Conservation (phyloP, 306 rosid genomes). For the Trifolium dubium region DNA sequence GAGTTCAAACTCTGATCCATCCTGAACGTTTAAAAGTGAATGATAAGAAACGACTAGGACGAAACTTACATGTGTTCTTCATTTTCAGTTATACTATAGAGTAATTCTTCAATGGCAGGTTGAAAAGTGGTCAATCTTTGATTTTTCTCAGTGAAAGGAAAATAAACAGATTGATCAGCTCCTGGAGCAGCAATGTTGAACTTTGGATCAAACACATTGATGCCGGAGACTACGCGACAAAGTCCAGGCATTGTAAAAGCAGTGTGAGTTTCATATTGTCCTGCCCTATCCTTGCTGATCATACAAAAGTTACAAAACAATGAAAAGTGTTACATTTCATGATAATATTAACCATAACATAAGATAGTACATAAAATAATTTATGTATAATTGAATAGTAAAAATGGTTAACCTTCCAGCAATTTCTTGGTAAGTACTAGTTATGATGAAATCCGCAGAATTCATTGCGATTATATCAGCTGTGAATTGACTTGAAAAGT, state of each 20-base stretch:
- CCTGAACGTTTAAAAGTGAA: not conserved
- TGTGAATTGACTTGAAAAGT: constrained; percentile 82
- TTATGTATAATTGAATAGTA: not conserved
- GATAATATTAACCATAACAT: not conserved
- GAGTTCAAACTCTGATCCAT: not conserved
- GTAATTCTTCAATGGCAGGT: constrained; percentile 56
- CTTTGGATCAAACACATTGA: constrained; percentile 84
- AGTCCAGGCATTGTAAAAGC: constrained; percentile 96
- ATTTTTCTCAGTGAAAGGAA: constrained; percentile 59
- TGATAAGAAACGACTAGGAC: constrained; percentile 6
- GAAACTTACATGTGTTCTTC: constrained; percentile 57
- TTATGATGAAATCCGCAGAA: constrained; percentile 80
- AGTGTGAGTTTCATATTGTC: constrained; percentile 85
- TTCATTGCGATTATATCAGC: constrained; percentile 91
- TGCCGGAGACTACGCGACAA: constrained; percentile 74
- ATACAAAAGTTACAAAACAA: constrained; percentile 8
- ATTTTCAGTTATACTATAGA: constrained; percentile 48
- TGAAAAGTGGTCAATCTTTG: constrained; percentile 40
- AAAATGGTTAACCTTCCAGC: constrained; percentile 74
- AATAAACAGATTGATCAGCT: constrained; percentile 89
- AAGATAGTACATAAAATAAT: constrained; percentile 5
- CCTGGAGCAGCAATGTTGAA: constrained; percentile 97
- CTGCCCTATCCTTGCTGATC: constrained; percentile 70
- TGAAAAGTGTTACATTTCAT: constrained; percentile 27
- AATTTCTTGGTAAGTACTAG: constrained; percentile 92